Conservation (phyloP, 495 filamentous ascomycete species). For the Aspergillus bridgeri region DNA sequence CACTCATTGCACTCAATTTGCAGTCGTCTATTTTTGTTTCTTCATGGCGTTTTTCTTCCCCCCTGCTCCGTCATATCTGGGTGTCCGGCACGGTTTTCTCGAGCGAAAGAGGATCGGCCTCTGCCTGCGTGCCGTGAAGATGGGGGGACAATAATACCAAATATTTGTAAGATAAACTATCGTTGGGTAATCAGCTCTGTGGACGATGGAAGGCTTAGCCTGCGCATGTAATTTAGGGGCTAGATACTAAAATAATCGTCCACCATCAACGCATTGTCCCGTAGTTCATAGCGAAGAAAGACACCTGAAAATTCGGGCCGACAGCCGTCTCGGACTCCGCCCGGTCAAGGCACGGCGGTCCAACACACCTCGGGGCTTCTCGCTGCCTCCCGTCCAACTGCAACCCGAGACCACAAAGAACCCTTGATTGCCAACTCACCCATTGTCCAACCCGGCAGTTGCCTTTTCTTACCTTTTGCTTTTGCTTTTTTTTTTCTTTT, state of each 20-base stretch:
- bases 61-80: not conserved
- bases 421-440: constrained; percentile 2
- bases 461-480: not conserved
- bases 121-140: not conserved
- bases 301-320: not conserved
- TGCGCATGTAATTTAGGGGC: not conserved
- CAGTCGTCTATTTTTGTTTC: constrained; percentile 2
- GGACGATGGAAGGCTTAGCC: too few relatives aligned
- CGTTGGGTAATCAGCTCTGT: not conserved
- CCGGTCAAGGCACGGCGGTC: not conserved
- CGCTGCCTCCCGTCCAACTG: not conserved
- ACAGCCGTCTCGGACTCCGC: not conserved
- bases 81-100: not conserved
- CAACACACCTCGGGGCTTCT: not conserved
- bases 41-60: constrained; percentile 4
- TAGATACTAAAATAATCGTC: too few relatives aligned
- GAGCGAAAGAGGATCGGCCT: not conserved
- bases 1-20: not conserved
- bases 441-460: constrained; percentile 2
- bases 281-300: too few relatives aligned
- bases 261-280: too few relatives aligned
- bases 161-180: not conserved
- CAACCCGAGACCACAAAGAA: not conserved
- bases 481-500: constrained; percentile 2
- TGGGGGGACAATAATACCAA: not conserved